Percentiles rank a stretch among this genome's conserved stretches.
Evolutionary conservation across 2,329 filamentous ascomycete genomes (phyloP).

Genomic region (Ascochyta fabae): DNA sequence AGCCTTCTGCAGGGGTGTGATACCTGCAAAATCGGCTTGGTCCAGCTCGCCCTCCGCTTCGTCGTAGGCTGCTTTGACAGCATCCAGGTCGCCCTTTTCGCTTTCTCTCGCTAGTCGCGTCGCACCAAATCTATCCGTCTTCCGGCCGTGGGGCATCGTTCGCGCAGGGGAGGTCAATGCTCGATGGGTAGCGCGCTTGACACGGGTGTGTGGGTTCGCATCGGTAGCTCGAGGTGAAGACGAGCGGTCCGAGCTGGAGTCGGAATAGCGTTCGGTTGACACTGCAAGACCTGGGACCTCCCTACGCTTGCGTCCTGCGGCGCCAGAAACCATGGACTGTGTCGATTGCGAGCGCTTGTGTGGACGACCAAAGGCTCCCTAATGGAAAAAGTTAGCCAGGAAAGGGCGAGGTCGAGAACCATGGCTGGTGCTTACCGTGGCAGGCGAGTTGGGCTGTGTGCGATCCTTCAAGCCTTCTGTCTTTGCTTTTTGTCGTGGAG

Average conservation of each 20-base stretch:
- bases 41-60: slow-evolving; percentile 89
- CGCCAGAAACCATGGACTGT: slow-evolving; percentile 41
- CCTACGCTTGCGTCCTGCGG: slow-evolving; percentile 42
- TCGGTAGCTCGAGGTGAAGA: slow-evolving; percentile 44
- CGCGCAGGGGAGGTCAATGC: slow-evolving; percentile 57
- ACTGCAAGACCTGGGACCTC: slow-evolving; percentile 42
- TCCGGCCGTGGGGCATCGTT: slow-evolving; percentile 79
- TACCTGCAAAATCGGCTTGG: slow-evolving; percentile 91
- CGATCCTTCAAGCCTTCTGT: slow-evolving; percentile 44
- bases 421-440: slow-evolving; percentile 22
- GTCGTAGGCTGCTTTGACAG: slow-evolving; percentile 73
- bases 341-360: slow-evolving; percentile 51
- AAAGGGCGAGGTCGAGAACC: too few relatives aligned
- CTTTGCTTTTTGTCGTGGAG: slow-evolving; percentile 49
- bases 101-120: slow-evolving; percentile 90
- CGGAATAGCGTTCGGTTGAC: slow-evolving; percentile 43
- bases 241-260: slow-evolving; percentile 47
- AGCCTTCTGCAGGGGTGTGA: slow-evolving; percentile 93
- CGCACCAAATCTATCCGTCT: slow-evolving; percentile 89
- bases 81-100: slow-evolving; percentile 81
- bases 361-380: slow-evolving; percentile 38
- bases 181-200: slow-evolving; percentile 67
- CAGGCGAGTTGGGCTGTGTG: slow-evolving; percentile 45
- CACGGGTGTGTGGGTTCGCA: slow-evolving; percentile 58
- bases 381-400: not conserved